Evolutionary conservation across 2,329 filamentous ascomycete genomes (phyloP), one percentile per base, ranked within the genome.

Genomic region (Ceratocystis cubensis): DNA sequence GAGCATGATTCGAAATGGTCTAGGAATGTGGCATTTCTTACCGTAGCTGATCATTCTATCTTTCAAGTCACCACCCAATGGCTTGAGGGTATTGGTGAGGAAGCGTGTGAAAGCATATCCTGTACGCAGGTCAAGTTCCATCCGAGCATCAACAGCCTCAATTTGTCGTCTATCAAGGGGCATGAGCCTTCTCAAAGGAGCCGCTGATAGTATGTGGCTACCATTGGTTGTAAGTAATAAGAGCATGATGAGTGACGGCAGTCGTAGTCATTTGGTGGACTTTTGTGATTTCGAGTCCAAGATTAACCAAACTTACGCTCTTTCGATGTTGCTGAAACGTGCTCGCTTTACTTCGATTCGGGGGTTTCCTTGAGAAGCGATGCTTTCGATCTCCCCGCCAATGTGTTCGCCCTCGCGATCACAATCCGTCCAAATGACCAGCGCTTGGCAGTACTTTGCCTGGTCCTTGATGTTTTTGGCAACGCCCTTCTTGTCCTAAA

Each of bases 391-490:
- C 75, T 99, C 93, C 48, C 88, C 82, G 5, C 94, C 94, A 71
- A 99, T 99, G 73, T 97, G 89, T 75, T 99, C 94, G 45, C 94
- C 94, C 80, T 99, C 94, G 66, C 92, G 86, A 79, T 99, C 94
- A 76, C 94, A 97, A 81, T 99, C 94, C 0, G 94, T 99, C 94
- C 94, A 99, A 71, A 99, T 96, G 75, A 95, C 93, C 41, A 99
- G 80, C 13, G 87, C 84, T 66, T 81, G 83, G n/a, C 86, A 82
- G 73, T 83, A 82, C 68, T 82, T 82, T 20, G 94, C 93, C 75
- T 96, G 87, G 1, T 82, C 78, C 71, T 87, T 84, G 72, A 99
- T 94, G 73, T 99, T 99, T 41, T 86, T 81, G 8, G 92, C 91
- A 69, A 99, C 88, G 0, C 81, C 78, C 71, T 86, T 86, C 73